A percentile compares a stretch with the other conserved stretches of the same genome.
phyloP scores from a whole-genome alignment of 345 rosid species.

The Eucalyptus regnans region DNA sequence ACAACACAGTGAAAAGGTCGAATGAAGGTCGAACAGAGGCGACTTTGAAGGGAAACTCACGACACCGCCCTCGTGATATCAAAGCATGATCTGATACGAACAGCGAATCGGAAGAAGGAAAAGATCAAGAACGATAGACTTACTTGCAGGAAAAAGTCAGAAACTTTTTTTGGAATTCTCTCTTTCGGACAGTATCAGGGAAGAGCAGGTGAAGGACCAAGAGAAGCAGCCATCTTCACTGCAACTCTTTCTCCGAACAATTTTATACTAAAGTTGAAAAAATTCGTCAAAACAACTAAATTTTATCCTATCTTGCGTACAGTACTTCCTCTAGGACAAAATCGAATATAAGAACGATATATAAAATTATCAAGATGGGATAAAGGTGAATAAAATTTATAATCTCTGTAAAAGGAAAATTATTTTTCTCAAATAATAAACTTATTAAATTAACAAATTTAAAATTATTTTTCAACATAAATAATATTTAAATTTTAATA shows the following conservation, averaged over 20 bases:
- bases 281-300: too few relatives aligned
- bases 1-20: background rate
- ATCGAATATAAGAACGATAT: too few relatives aligned
- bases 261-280: too few relatives aligned
- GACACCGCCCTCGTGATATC: background rate
- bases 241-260: background rate
- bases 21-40: background rate
- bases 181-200: background rate
- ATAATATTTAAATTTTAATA: too few relatives aligned
- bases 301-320: too few relatives aligned
- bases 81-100: background rate
- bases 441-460: too few relatives aligned
- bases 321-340: too few relatives aligned
- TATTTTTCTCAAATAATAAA: too few relatives aligned
- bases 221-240: background rate
- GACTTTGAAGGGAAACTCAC: background rate
- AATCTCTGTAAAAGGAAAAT: accelerated
- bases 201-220: background rate
- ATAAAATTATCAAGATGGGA: too few relatives aligned
- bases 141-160: background rate
- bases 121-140: background rate
- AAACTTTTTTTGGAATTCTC: too few relatives aligned
- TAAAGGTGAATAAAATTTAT: accelerated
- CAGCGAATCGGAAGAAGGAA: background rate
- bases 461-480: too few relatives aligned